Base-by-base conservation (phyloP, 495 filamentous ascomycete genomes). In the Tetracladium setigerum region DNA sequence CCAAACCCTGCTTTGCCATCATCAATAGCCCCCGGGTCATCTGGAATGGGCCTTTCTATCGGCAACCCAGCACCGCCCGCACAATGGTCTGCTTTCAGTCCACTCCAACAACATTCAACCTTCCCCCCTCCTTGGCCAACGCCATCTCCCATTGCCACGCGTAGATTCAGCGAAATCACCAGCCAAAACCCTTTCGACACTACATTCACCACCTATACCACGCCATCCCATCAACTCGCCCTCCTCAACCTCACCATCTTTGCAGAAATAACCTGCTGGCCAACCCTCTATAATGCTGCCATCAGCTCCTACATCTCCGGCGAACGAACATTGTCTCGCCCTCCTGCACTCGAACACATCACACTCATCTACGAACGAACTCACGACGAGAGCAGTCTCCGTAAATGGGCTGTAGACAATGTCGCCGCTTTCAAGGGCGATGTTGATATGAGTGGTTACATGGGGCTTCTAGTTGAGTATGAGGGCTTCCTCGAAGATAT, bases 201-300 rank as follows among this genome's bases (percentile, higher is more conserved):
- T 30, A 35, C 30, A 35, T 35, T 5, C 22, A 16, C 5, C 42
- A 35, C 1, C 30, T 45, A 18, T 18, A 45, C 10, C 18, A 32
- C 16, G 7, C 22, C 4, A n/a, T 22, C 22, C 10, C 43, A 41
- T 1, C 47, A 55, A 38, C 40, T 49, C 9, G 31, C 46, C 11
- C 34, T 56, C 11, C 44, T 58, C 37, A 30, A 44, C 15, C 45
- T 58, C 12, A 49, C 46, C 47, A 36, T 55, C 32, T 36, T 58
- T 1, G 56, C 56, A 1, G 56, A 58, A 16, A 44, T 16, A 1
- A 40, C 45, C 19, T 36, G 27, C 5, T 58, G 48, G 56, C 33
- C 35, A 2, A 24, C 16, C 15, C 48, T 58, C 16, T 58, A 48
- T 41, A 55, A 58, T 24, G 52, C 30, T 17, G 44, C 52, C 15